phyloP scores from a whole-genome alignment of 352 stramenopile genomes.

The Aphanomyces invadans region DNA sequence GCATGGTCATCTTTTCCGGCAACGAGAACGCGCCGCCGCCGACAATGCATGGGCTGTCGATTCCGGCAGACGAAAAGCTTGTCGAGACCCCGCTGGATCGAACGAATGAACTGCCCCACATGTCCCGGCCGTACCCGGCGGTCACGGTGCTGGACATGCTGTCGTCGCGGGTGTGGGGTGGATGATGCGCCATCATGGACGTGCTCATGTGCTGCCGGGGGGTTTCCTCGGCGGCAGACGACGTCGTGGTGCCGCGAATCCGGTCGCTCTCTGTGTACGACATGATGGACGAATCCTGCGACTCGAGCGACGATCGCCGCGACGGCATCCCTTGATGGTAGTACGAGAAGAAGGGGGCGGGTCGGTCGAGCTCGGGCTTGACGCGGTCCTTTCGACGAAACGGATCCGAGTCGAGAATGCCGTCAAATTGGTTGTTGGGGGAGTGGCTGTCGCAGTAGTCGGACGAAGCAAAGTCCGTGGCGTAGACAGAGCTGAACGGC shows the following conservation, averaged over 20 bases:
- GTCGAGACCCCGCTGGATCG: background rate
- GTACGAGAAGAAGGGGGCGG: background rate
- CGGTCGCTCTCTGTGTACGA: background rate
- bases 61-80: background rate
- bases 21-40: background rate
- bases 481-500: background rate
- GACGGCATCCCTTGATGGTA: background rate
- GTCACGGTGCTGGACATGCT: background rate
- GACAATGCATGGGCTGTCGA: conserved; percentile 3
- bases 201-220: background rate
- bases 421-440: background rate
- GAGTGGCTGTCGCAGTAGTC: background rate
- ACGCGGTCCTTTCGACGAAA: background rate
- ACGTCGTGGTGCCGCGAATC: background rate
- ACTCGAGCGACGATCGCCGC: background rate
- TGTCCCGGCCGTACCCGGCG: background rate
- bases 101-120: background rate
- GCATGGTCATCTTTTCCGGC: background rate
- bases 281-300: conserved; percentile 2
- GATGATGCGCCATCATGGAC: background rate
- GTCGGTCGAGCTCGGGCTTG: background rate
- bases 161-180: background rate
- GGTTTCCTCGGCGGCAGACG: background rate
- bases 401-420: background rate
- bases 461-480: conserved; percentile 2